phyloP scores from a whole-genome alignment of 2,329 filamentous ascomycete species.

The Colletotrichum lindemuthianum region DNA sequence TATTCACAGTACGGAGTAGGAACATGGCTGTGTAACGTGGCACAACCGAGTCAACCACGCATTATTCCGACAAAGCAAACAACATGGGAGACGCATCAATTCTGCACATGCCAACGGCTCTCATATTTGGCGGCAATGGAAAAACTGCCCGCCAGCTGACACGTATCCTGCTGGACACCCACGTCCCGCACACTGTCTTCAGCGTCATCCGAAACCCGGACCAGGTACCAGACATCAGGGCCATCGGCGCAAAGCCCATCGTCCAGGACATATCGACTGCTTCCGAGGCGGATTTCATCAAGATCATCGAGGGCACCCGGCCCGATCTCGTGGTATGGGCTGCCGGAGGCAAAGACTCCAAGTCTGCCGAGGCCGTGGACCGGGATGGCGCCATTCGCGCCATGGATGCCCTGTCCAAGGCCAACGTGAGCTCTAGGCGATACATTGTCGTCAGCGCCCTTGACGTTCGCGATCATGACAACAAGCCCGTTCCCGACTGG shows the following conservation, averaged over 20 bases:
- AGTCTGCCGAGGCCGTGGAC: conserved; percentile 55
- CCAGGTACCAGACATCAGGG: conserved; percentile 47
- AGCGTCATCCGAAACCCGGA: conserved; percentile 43
- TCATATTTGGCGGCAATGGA: conserved; percentile 42
- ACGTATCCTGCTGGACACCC: conserved; percentile 33
- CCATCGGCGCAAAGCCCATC: conserved; percentile 53
- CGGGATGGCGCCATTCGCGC: conserved; percentile 55
- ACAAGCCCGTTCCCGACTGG: conserved; percentile 51
- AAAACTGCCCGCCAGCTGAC: conserved; percentile 40
- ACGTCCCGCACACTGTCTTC: conserved; percentile 39
- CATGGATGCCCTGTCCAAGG: conserved; percentile 55
- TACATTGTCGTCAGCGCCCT: conserved; percentile 57
- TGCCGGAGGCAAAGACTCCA: conserved; percentile 46
- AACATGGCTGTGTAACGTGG: neutral
- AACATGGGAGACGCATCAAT: conserved; percentile 36
- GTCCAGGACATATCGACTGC: conserved; percentile 53
- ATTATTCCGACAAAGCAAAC: neutral
- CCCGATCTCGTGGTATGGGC: conserved; percentile 48
- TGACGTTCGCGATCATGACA: conserved; percentile 52
- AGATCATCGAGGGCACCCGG: conserved; percentile 45
- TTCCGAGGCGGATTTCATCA: conserved; percentile 48
- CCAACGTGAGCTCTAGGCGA: conserved; percentile 49
- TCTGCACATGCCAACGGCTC: conserved; percentile 38
- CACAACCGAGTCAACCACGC: neutral
- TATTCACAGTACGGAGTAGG: neutral